Conservation (phyloP, 2,329 filamentous ascomycete genomes). For the Escovopsis sp. region DNA sequence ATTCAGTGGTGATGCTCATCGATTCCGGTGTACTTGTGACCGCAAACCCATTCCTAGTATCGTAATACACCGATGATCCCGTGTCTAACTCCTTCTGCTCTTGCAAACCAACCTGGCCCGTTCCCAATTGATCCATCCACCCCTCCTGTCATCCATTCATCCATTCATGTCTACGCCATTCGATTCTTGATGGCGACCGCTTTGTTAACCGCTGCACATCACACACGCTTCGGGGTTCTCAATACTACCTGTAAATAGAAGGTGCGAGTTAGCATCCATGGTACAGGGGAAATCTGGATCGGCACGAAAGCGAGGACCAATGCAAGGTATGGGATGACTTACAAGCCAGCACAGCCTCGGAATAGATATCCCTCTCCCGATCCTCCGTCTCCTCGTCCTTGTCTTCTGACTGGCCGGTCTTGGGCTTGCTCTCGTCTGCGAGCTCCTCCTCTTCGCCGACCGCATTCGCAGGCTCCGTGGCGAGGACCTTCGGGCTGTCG, state of each 20-base stretch:
- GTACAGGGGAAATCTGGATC: background rate
- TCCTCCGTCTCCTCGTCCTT: constrained; percentile 53
- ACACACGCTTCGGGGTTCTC: constrained; percentile 89
- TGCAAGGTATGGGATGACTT: constrained; percentile 29
- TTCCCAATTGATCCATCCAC: too few species aligned
- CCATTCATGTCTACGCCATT: too few species aligned
- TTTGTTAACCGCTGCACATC: constrained; percentile 82
- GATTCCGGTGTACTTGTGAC: too few species aligned
- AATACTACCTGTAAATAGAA: constrained; percentile 54
- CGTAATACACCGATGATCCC: too few species aligned
- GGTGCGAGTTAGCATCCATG: constrained; percentile 18
- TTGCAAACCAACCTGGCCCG: too few species aligned
- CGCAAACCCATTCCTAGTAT: too few species aligned
- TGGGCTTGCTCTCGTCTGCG: constrained; percentile 35
- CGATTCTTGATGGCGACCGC: background rate
- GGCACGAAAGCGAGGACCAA: too few species aligned
- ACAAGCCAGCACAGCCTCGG: constrained; percentile 80
- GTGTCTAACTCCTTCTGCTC: too few species aligned
- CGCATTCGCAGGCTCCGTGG: constrained; percentile 52
- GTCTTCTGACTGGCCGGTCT: constrained; percentile 51
- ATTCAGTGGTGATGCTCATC: too few species aligned
- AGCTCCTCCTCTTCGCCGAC: constrained; percentile 53
- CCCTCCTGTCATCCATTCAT: too few species aligned
- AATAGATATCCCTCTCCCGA: constrained; percentile 85
- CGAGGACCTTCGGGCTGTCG: constrained; percentile 63